Percentiles rank a stretch among this genome's conserved stretches.
Conservation (phyloP, 257 asterid species). For the Scutellaria barbata region DNA sequence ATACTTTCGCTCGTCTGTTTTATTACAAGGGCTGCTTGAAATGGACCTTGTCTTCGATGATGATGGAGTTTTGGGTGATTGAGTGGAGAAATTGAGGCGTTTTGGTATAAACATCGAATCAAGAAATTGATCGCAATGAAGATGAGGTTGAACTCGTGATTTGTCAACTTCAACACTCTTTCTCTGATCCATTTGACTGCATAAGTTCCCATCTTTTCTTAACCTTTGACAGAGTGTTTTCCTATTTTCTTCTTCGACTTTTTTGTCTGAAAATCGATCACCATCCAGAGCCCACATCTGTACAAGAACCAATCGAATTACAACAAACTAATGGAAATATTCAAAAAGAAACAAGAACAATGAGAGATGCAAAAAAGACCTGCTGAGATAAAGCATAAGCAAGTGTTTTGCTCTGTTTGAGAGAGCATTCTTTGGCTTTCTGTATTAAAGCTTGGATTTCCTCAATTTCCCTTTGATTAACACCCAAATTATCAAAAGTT, state of each 20-base stretch:
- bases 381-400: conserved; percentile 67
- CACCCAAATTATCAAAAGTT: conserved; percentile 32
- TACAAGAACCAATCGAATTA: neutral
- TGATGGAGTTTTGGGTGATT: conserved; percentile 50
- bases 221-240: conserved; percentile 10
- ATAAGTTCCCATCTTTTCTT: conserved; percentile 43
- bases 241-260: conserved; percentile 29
- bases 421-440: conserved; percentile 53
- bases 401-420: conserved; percentile 53
- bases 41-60: conserved; percentile 42
- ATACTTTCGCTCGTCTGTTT: conserved; percentile 32
- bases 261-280: conserved; percentile 35
- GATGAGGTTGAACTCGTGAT: too few species aligned
- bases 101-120: conserved; percentile 31
- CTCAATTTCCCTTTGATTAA: conserved; percentile 34
- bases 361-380: conserved; percentile 36
- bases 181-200: conserved; percentile 41
- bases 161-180: too few species aligned
- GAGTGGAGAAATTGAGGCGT: conserved; percentile 20
- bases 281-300: conserved; percentile 52
- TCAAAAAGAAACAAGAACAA: neutral
- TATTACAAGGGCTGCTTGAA: conserved; percentile 46
- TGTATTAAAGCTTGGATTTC: conserved; percentile 48
- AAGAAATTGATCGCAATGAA: conserved; percentile 23
- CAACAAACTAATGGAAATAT: neutral